A percentile compares a stretch with the other conserved stretches of the same genome.
These are phyloP conservation scores for Pyrenochaeta sp. DNA, from an alignment of 2,329 filamentous ascomycete species.

Conservation along the genomic window DNA sequence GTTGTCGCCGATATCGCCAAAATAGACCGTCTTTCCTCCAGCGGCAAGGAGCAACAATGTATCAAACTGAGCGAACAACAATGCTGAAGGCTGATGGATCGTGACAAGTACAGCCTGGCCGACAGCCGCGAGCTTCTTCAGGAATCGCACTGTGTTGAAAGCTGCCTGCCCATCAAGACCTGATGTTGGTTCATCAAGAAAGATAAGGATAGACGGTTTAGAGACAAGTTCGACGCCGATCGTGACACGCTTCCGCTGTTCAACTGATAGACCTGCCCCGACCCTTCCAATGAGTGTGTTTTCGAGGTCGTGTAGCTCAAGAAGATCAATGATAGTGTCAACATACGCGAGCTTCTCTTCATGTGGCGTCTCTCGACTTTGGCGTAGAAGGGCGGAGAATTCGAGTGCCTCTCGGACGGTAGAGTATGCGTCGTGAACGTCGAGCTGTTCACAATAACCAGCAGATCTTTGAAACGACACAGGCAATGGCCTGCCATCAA, in stretches of 20 bases:
- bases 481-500: slow-evolving; percentile 35
- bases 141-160: slow-evolving; percentile 74
- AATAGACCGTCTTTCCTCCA: slow-evolving; percentile 82
- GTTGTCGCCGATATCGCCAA: slow-evolving; percentile 78
- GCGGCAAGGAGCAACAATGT: slow-evolving; percentile 75
- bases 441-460: slow-evolving; percentile 44
- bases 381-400: slow-evolving; percentile 40
- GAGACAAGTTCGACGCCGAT: slow-evolving; percentile 66
- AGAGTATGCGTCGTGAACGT: slow-evolving; percentile 36
- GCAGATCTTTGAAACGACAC: slow-evolving; percentile 41
- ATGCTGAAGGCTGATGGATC: slow-evolving; percentile 84
- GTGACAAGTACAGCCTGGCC: slow-evolving; percentile 87
- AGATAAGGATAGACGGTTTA: slow-evolving; percentile 70
- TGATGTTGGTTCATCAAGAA: slow-evolving; percentile 78
- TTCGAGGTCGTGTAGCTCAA: slow-evolving; percentile 35
- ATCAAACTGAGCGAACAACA: slow-evolving; percentile 84
- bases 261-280: slow-evolving; percentile 47
- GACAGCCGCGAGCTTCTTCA: slow-evolving; percentile 73
- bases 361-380: slow-evolving; percentile 23
- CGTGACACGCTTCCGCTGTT: slow-evolving; percentile 68
- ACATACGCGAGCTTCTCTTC: slow-evolving; percentile 38
- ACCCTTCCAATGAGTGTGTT: slow-evolving; percentile 33
- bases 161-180: slow-evolving; percentile 74
- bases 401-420: slow-evolving; percentile 41
- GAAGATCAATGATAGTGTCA: slow-evolving; percentile 34